phyloP scores from a whole-genome alignment of 192 early-diverging fungal species.

The Gorgonomyces haynaldii region DNA sequence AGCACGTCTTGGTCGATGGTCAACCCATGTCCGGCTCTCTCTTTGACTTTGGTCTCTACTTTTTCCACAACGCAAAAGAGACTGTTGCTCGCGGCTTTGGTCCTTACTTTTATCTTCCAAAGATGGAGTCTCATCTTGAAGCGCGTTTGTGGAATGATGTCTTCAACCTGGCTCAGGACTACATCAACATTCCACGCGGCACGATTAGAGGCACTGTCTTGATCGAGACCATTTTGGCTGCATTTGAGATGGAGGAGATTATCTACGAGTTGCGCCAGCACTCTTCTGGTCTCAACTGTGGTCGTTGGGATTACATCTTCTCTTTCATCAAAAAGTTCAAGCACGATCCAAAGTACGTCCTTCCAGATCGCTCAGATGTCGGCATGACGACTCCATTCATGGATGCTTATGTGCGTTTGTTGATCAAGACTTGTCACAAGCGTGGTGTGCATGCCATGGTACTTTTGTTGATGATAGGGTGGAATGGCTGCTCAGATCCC shows the following conservation, averaged over 20 bases:
- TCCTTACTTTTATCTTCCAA: slow-evolving; percentile 98
- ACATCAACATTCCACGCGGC: slow-evolving; percentile 76
- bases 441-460: slow-evolving; percentile 98
- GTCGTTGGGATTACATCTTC: slow-evolving; percentile 99
- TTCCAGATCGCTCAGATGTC: slow-evolving; percentile 85
- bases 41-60: slow-evolving; percentile 97
- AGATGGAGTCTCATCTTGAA: slow-evolving; percentile 97
- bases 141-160: slow-evolving; percentile 97
- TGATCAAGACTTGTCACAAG: slow-evolving; percentile 97
- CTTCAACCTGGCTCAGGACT: slow-evolving; percentile 92
- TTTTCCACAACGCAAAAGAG: slow-evolving; percentile 94
- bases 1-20: slow-evolving; percentile 86
- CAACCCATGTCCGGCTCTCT: slow-evolving; percentile 87
- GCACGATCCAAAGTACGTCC: slow-evolving; percentile 68
- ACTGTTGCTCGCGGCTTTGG: slow-evolving; percentile 73
- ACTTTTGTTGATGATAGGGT: no score
- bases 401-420: slow-evolving; percentile 92
- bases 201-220: slow-evolving; percentile 94
- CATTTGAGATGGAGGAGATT: slow-evolving; percentile 99
- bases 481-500: slow-evolving; percentile 99
- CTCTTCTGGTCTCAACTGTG: slow-evolving; percentile 97
- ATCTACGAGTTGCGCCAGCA: slow-evolving; percentile 98
- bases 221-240: slow-evolving; percentile 94
- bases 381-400: slow-evolving; percentile 96
- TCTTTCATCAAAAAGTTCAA: slow-evolving; percentile 96